A percentile compares a stretch with the other conserved stretches of the same genome.
Evolutionary conservation across 352 stramenopile species (phyloP).

Genomic region (Globisporangium mamillatum): DNA sequence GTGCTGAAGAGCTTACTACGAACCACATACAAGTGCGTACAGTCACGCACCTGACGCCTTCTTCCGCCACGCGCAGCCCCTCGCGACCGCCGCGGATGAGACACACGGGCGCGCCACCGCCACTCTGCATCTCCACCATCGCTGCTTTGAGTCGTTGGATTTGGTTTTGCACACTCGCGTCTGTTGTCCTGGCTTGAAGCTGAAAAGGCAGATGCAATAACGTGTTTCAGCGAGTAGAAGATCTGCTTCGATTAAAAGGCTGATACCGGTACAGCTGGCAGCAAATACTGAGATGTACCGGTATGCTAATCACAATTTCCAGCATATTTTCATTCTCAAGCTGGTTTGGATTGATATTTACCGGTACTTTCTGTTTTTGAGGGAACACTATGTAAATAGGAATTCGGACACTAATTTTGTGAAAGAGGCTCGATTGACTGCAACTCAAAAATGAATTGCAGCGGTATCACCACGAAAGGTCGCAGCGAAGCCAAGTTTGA

Average conservation of each 20-base stretch:
- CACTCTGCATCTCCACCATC: constrained; percentile 7
- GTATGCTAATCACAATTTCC: too few relatives aligned
- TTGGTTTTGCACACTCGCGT: not conserved
- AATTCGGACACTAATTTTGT: not conserved
- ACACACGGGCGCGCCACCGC: constrained; percentile 41
- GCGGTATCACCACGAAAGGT: not conserved
- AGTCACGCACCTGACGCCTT: constrained; percentile 41
- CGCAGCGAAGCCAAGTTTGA: not conserved
- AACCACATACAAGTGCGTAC: not conserved
- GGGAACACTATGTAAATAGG: not conserved
- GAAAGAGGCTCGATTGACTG: not conserved
- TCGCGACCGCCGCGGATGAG: constrained; percentile 53
- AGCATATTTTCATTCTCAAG: too few relatives aligned
- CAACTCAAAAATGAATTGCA: constrained; percentile 6
- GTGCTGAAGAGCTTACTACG: not conserved
- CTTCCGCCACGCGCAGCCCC: constrained; percentile 49
- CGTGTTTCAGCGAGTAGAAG: not conserved
- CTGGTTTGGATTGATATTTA: too few relatives aligned
- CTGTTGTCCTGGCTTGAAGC: constrained; percentile 2
- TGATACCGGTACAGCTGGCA: too few relatives aligned
- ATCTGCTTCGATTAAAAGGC: not conserved
- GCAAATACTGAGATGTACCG: too few relatives aligned
- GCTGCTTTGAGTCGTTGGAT: not conserved
- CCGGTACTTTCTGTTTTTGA: not conserved
- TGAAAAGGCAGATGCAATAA: not conserved